Evolutionary conservation across 116 monocot genomes (phyloP).

Genomic region (Trichopus zeylanicus): DNA sequence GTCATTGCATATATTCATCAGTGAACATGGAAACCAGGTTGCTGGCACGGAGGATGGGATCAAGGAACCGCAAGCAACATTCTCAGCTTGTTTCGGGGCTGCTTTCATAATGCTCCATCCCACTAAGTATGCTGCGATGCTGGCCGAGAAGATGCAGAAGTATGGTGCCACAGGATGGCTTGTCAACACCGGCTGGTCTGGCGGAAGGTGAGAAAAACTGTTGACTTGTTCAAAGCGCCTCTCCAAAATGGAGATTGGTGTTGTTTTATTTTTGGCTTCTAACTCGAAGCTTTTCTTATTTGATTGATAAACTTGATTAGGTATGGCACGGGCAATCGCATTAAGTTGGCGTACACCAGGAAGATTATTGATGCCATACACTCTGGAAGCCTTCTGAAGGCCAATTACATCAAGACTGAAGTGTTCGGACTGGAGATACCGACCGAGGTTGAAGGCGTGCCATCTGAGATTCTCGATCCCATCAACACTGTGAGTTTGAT

Average conservation of each 20-base stretch:
- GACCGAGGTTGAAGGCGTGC: slow-evolving; percentile 50
- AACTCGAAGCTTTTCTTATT: neutral
- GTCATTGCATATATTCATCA: neutral
- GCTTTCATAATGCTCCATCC: slow-evolving; percentile 95
- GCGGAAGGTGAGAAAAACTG: slow-evolving; percentile 67
- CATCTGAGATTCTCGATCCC: slow-evolving; percentile 67
- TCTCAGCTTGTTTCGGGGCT: slow-evolving; percentile 91
- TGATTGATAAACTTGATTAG: slow-evolving; percentile 27
- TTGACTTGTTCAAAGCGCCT: too few species aligned
- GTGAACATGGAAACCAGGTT: slow-evolving; percentile 23
- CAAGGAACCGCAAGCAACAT: slow-evolving; percentile 89
- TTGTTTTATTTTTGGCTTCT: neutral
- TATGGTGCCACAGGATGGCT: slow-evolving; percentile 88
- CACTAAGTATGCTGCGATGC: slow-evolving; percentile 80
- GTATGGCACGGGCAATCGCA: slow-evolving; percentile 76
- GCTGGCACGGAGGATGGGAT: slow-evolving; percentile 94
- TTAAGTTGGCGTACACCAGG: slow-evolving; percentile 60
- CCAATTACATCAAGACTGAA: slow-evolving; percentile 54
- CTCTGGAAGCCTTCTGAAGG: slow-evolving; percentile 57
- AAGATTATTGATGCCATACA: slow-evolving; percentile 87
- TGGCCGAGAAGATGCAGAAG: slow-evolving; percentile 82
- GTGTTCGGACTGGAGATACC: slow-evolving; percentile 85
- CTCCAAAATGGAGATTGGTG: neutral
- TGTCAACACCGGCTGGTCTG: slow-evolving; percentile 94
- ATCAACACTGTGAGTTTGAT: slow-evolving; percentile 56